Evolutionary conservation across 345 rosid genomes (phyloP), one percentile per base, ranked within the genome.

Genomic region (Barbarea vulgaris): DNA sequence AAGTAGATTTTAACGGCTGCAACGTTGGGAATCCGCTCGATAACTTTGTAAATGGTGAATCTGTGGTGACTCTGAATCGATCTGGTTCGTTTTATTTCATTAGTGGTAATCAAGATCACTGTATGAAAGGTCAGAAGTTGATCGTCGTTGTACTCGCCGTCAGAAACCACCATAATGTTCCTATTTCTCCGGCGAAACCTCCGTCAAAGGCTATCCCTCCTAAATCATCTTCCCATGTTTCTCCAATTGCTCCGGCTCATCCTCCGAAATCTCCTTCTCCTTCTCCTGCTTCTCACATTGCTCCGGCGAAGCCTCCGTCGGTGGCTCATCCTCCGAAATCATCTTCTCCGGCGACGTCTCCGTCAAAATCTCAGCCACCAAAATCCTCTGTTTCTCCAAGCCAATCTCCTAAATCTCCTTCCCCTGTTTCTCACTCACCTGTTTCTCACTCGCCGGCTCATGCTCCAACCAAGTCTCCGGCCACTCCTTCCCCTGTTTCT

Each of bases 11-110:
- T 69, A 18, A 70, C 19, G 80, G 58, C 15, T 91, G 97, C 64
- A 84, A 81, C 74, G 62, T 76, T 1, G 69, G 21, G 69, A 68
- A 80, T 11, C 88, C 90, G 0, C 21, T 83, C 14, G 53, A 65
- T 59, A 74, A 33, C 8, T 57, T 83, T 83, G 69, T 24, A 0
- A 67, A 70, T 50, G 93, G 88, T 5, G 73, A 78, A 11, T 58
- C 90, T 6, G 74, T 47, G 57, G 69, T 89, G 34, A 53, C 42
- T 10, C 63, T 89, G 14, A 67, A 67, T 7, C 77, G 64, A 2
- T 83, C 95, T 4, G 96, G 96, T 70, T 80, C 83, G 0, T 84
- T 84, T 68, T 88, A 17, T 50, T 91, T 89, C 83, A 83, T 91
- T 1, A 84, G 90, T 73, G 97, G 90, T 11, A 81, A 79, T 7